Base-by-base conservation (phyloP, 306 rosid genomes). In the Carpinus fangiana region DNA sequence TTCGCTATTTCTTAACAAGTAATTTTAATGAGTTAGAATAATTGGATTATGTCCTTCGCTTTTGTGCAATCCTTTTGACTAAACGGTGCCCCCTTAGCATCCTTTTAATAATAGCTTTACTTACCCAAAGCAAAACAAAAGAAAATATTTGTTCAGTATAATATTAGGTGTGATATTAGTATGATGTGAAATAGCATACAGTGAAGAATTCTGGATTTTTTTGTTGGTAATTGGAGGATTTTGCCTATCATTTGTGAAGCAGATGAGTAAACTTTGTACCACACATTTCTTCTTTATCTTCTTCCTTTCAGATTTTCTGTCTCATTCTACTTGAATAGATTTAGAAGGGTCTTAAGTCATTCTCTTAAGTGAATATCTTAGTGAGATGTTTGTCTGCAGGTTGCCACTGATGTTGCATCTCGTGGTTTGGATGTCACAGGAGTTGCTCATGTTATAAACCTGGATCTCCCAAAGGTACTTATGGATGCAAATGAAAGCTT, bases 381-480 rank as follows among this genome's bases (percentile, higher is more conserved):
- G 46, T 76, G 68, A 66, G 77, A 72, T 70, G 60, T 14, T 54
- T 46, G 78, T 53, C 52, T 82, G 76, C 85, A 92, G 97, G 96
- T 92, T 76, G 97, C 97, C 53, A 92, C 97, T 26, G 97, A 92
- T 82, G 97, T 92, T 38, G 97, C 97, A 46, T 92, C 97, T 70
- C 93, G 97, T 54, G 97, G 97, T 57, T 85, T 92, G 90, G 97
- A 92, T 85, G 97, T 92, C 86, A 84, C 96, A 28, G 97, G 97
- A 86, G 96, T 92, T 77, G 85, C 97, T 12, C 96, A 90, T 81
- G 96, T 92, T 81, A 86, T 92, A 76, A 92, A 92, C 84, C 89
- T 92, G 78, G 97, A 92, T 86, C 97, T 92, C 84, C 97, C 97
- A 16, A 92, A 92, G 97, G 97, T 92, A 92, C 56, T 73, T 76